Evolutionary conservation across 108 stramenopile species (phyloP).

Genomic region (Tribonema minus): DNA sequence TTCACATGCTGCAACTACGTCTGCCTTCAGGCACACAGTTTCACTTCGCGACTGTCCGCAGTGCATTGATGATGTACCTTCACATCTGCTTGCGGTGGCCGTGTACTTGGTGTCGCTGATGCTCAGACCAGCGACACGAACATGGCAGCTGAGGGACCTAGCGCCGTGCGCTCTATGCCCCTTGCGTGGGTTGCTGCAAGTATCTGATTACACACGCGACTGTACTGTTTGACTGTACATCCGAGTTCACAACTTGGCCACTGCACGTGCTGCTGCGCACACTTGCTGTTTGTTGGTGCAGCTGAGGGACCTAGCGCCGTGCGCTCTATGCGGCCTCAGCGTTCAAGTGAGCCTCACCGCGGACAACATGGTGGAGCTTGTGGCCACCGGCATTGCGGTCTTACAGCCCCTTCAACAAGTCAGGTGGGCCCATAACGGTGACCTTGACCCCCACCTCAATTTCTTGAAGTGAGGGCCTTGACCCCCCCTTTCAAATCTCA

Average conservation of each 20-base stretch:
- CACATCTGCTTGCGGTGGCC: too few relatives aligned
- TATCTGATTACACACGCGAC: neutral
- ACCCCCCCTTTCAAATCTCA: too few relatives aligned
- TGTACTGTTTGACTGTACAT: neutral
- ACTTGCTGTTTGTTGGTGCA: neutral
- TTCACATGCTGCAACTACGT: too few relatives aligned
- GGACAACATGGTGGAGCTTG: constrained; percentile 42
- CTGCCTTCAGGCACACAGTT: too few relatives aligned
- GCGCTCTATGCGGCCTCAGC: constrained; percentile 27
- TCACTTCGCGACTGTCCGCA: too few relatives aligned
- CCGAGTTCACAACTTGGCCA: neutral
- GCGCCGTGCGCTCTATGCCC: constrained; percentile 22
- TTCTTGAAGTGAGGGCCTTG: too few relatives aligned
- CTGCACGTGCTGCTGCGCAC: neutral
- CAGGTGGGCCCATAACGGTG: neutral
- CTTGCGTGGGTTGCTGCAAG: neutral
- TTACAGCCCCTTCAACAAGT: constrained; percentile 8
- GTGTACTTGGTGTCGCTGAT: too few relatives aligned
- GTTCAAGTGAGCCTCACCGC: constrained; percentile 33
- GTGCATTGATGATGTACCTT: too few relatives aligned
- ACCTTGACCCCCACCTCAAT: too few relatives aligned
- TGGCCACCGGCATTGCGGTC: constrained; percentile 33
- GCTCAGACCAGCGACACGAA: too few relatives aligned
- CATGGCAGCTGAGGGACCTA: constrained; percentile 27
- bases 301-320: constrained; percentile 28